A percentile compares a stretch with the other conserved stretches of the same genome.
Evolutionary conservation across 495 filamentous ascomycete species (phyloP).

Genomic region (Podospora appendiculata): DNA sequence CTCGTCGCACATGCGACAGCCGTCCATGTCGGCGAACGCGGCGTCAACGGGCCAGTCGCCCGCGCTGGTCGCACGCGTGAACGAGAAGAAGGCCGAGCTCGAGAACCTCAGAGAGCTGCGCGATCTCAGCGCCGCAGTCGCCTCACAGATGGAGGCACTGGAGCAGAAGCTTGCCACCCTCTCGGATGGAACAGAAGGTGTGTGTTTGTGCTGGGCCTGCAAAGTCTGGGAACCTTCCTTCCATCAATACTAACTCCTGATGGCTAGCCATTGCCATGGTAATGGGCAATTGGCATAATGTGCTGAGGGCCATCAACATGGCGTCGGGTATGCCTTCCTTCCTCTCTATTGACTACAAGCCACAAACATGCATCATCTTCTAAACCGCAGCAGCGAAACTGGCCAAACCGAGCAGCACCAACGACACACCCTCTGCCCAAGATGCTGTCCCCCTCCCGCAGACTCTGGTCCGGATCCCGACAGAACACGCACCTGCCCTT

Average conservation of each 20-base stretch:
- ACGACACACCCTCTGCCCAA: constrained; percentile 19
- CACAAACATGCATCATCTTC: constrained; percentile 14
- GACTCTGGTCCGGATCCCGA: constrained; percentile 74
- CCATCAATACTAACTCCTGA: too few species aligned
- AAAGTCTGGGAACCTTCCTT: neutral
- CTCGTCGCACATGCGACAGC: constrained; percentile 54
- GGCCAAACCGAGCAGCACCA: constrained; percentile 24
- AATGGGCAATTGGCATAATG: constrained; percentile 92
- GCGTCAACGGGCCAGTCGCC: constrained; percentile 63
- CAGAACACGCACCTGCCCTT: constrained; percentile 53
- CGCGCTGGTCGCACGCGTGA: constrained; percentile 75
- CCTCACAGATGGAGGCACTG: constrained; percentile 82
- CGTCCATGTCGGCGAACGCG: constrained; percentile 42
- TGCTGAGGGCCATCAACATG: constrained; percentile 88
- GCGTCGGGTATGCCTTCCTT: constrained; percentile 66
- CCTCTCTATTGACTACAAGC: neutral
- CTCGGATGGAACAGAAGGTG: constrained; percentile 76
- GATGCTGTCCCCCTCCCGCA: constrained; percentile 56
- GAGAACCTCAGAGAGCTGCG: constrained; percentile 81
- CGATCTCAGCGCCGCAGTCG: constrained; percentile 80
- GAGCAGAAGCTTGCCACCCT: constrained; percentile 83
- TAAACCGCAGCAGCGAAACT: constrained; percentile 52
- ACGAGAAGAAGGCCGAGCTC: constrained; percentile 88
- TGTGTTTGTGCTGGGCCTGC: constrained; percentile 37
- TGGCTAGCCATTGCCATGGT: constrained; percentile 72